Conservation (phyloP, 169 alveolate species). For the Cryptosporidium muris region DNA sequence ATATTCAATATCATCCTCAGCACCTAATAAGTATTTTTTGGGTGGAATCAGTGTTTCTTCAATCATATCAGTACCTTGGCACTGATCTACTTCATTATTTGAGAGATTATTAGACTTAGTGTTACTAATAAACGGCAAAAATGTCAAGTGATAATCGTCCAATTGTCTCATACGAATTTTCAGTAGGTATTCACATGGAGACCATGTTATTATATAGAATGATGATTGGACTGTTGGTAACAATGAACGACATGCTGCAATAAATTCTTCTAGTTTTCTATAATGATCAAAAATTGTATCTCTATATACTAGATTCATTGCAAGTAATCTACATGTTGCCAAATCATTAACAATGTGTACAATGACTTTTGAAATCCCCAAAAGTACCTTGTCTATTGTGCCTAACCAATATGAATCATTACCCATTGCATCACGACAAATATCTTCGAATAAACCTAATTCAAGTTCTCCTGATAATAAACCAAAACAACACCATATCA, state of each 20-base stretch:
- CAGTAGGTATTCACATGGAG: slow-evolving; percentile 36
- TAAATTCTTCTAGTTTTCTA: slow-evolving; percentile 60
- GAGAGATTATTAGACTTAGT: not conserved
- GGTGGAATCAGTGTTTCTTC: not conserved
- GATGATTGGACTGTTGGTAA: slow-evolving; percentile 65
- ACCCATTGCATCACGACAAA: slow-evolving; percentile 79
- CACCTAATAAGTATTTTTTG: not conserved
- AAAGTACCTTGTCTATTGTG: slow-evolving; percentile 79
- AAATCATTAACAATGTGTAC: slow-evolving; percentile 63
- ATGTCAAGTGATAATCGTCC: slow-evolving; percentile 45
- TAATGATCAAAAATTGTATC: slow-evolving; percentile 66
- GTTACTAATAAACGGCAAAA: slow-evolving; percentile 40
- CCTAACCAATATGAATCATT: slow-evolving; percentile 80
- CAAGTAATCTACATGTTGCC: slow-evolving; percentile 63
- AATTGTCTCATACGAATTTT: slow-evolving; percentile 59
- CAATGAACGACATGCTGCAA: slow-evolving; percentile 56
- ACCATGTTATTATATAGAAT: slow-evolving; percentile 64
- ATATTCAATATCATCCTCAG: slow-evolving; percentile 4
- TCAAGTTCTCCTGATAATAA: slow-evolving; percentile 61
- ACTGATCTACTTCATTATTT: not conserved
- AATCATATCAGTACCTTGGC: not conserved
- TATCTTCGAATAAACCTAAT: slow-evolving; percentile 77
- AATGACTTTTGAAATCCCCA: slow-evolving; percentile 65
- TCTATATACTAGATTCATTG: slow-evolving; percentile 62
- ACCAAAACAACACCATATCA: slow-evolving; percentile 70